phyloP scores from a whole-genome alignment of 1,139 yeast species.

The Sugiyamaella paludigena region DNA sequence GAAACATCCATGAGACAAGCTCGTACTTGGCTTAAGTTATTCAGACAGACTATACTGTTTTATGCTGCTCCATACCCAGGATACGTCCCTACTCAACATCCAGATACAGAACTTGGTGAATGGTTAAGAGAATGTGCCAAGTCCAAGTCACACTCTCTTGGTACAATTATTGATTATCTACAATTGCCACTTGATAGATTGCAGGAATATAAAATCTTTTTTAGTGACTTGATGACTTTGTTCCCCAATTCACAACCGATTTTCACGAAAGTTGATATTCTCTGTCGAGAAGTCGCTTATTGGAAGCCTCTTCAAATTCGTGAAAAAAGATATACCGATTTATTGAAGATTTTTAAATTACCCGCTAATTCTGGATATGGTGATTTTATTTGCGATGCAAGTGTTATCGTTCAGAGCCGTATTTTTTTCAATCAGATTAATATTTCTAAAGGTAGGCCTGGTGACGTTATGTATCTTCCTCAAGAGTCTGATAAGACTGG shows the following conservation, averaged over 20 bases:
- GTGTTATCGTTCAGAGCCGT: conserved; percentile 21
- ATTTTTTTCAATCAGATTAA: conserved; percentile 23
- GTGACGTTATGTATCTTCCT: conserved; percentile 21
- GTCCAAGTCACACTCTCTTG: conserved; percentile 22
- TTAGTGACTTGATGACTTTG: conserved; percentile 16
- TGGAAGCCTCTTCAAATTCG: conserved; percentile 25
- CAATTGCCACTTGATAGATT: conserved; percentile 26
- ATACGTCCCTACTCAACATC: conserved; percentile 25
- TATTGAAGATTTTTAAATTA: conserved; percentile 22
- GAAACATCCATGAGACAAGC: conserved; percentile 12
- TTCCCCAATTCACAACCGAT: conserved; percentile 21
- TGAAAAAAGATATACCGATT: conserved; percentile 20
- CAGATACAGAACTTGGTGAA: conserved; percentile 29
- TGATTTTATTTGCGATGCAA: conserved; percentile 25
- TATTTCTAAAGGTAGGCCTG: conserved; percentile 17
- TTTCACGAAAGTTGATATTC: conserved; percentile 15
- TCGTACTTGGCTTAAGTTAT: conserved; percentile 13
- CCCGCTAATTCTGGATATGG: conserved; percentile 20
- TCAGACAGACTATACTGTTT: conserved; percentile 14
- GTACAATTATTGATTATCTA: conserved; percentile 26
- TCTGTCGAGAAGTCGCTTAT: conserved; percentile 23
- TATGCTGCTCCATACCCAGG: conserved; percentile 17
- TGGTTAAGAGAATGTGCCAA: conserved; percentile 27
- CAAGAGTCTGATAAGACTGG: conserved; percentile 10
- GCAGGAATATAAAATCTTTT: conserved; percentile 20